phyloP scores from a whole-genome alignment of 2,329 filamentous ascomycete genomes.

The Colletotrichum sp. region DNA sequence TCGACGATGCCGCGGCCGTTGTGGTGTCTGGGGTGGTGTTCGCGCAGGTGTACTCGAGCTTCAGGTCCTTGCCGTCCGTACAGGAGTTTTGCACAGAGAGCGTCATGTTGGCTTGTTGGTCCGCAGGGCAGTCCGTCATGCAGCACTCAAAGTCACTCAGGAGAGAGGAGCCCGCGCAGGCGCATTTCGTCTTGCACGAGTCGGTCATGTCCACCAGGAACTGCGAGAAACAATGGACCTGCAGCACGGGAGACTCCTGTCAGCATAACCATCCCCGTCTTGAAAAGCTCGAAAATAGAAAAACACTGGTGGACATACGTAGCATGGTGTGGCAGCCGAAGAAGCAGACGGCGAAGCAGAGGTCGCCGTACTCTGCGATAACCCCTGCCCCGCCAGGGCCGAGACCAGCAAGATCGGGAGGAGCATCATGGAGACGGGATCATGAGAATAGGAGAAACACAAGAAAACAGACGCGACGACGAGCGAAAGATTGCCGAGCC shows the following conservation, averaged over 20 bases:
- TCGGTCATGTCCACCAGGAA: background rate
- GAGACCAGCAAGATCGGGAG: background rate
- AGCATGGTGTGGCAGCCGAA: background rate
- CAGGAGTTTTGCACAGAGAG: background rate
- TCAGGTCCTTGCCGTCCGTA: background rate
- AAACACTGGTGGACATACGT: background rate
- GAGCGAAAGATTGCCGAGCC: background rate
- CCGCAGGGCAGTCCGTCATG: background rate
- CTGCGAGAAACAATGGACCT: background rate
- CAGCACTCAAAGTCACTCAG: background rate
- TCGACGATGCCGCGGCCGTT: conserved; percentile 35
- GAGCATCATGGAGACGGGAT: background rate
- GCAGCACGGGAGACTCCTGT: background rate
- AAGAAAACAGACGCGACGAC: background rate
- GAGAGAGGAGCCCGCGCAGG: background rate
- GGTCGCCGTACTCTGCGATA: background rate
- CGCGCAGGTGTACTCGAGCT: background rate
- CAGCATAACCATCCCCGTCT: background rate
- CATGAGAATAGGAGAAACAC: background rate
- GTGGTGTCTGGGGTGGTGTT: conserved; percentile 31
- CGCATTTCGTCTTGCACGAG: background rate
- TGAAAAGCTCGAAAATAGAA: background rate
- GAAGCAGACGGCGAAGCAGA: background rate
- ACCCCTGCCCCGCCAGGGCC: background rate
- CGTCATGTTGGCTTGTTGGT: background rate